phyloP scores from a whole-genome alignment of 148 eudicot genomes.

The Persicaria maculosa region DNA sequence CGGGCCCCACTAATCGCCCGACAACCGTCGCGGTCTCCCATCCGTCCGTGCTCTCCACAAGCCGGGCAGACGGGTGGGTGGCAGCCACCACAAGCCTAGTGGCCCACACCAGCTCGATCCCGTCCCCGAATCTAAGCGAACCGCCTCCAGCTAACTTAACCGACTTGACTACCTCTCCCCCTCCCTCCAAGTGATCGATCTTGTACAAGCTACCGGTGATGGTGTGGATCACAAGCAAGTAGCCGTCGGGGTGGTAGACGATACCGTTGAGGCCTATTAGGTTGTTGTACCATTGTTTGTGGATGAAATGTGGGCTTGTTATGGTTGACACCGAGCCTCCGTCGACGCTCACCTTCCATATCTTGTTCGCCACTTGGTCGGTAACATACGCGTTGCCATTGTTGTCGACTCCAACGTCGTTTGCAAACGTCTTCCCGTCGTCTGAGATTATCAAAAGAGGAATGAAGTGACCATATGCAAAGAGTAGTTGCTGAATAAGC shows the following conservation, averaged over 20 bases:
- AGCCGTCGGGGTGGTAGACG: slow-evolving; percentile 73
- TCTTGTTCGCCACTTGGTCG: slow-evolving; percentile 48
- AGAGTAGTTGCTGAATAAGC: too few relatives aligned
- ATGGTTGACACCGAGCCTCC: slow-evolving; percentile 45
- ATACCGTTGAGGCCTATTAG: slow-evolving; percentile 73
- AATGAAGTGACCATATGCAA: background rate
- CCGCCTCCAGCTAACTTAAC: slow-evolving; percentile 43
- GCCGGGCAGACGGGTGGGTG: slow-evolving; percentile 30
- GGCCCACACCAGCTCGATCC: slow-evolving; percentile 62
- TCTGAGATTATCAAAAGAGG: slow-evolving; percentile 21
- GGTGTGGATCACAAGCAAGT: slow-evolving; percentile 67
- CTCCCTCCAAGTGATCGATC: slow-evolving; percentile 26
- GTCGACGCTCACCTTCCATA: slow-evolving; percentile 61
- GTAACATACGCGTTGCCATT: slow-evolving; percentile 81
- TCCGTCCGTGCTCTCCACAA: slow-evolving; percentile 64
- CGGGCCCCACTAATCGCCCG: slow-evolving; percentile 36
- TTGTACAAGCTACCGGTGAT: slow-evolving; percentile 62
- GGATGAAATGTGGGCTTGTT: slow-evolving; percentile 60
- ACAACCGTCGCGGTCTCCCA: slow-evolving; percentile 65
- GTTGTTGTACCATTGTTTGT: slow-evolving; percentile 67
- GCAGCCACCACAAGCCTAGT: slow-evolving; percentile 70
- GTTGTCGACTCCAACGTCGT: slow-evolving; percentile 74
- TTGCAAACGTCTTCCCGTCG: slow-evolving; percentile 64
- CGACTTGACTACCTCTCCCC: slow-evolving; percentile 12
- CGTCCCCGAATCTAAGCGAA: slow-evolving; percentile 51